Evolutionary conservation across 495 filamentous ascomycete species (phyloP).

Genomic region (Darksidea phi): DNA sequence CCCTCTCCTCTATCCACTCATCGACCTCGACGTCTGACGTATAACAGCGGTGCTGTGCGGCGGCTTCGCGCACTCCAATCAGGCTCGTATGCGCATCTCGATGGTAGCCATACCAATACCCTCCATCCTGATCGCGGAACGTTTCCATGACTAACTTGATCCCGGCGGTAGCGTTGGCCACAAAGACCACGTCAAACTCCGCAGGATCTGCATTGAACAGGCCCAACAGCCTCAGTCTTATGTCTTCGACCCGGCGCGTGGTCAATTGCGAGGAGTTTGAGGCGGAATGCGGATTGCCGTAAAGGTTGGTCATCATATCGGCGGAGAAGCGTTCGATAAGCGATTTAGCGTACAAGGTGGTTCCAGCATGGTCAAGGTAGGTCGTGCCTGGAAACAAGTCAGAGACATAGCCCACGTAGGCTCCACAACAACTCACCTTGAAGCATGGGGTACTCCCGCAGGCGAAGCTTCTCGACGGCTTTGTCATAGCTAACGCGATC

Average conservation of each 20-base stretch:
- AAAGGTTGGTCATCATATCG: slow-evolving; percentile 75
- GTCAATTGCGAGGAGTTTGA: slow-evolving; percentile 78
- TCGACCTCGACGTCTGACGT: slow-evolving; percentile 63
- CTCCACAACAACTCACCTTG: slow-evolving; percentile 56
- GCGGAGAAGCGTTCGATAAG: slow-evolving; percentile 72
- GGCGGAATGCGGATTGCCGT: slow-evolving; percentile 89
- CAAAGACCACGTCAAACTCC: slow-evolving; percentile 85
- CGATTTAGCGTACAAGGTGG: slow-evolving; percentile 77
- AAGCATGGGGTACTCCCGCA: slow-evolving; percentile 80
- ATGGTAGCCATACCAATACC: slow-evolving; percentile 84
- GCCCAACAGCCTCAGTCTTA: slow-evolving; percentile 66
- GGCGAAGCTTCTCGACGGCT: slow-evolving; percentile 62
- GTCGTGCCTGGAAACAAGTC: slow-evolving; percentile 56
- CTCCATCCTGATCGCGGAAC: slow-evolving; percentile 60
- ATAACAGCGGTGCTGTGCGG: slow-evolving; percentile 64
- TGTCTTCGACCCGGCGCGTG: slow-evolving; percentile 69
- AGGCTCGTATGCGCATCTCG: slow-evolving; percentile 84
- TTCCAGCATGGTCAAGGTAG: slow-evolving; percentile 93
- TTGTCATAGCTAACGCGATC: slow-evolving; percentile 22
- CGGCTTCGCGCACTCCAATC: slow-evolving; percentile 76
- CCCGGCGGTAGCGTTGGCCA: slow-evolving; percentile 87
- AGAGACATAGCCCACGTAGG: not conserved
- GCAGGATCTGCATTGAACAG: slow-evolving; percentile 85
- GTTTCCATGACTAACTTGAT: slow-evolving; percentile 83
- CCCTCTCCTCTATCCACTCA: slow-evolving; percentile 53